These are phyloP conservation scores for Kokia cookei DNA, from an alignment of 441 rosid species.

Conservation along the genomic window DNA sequence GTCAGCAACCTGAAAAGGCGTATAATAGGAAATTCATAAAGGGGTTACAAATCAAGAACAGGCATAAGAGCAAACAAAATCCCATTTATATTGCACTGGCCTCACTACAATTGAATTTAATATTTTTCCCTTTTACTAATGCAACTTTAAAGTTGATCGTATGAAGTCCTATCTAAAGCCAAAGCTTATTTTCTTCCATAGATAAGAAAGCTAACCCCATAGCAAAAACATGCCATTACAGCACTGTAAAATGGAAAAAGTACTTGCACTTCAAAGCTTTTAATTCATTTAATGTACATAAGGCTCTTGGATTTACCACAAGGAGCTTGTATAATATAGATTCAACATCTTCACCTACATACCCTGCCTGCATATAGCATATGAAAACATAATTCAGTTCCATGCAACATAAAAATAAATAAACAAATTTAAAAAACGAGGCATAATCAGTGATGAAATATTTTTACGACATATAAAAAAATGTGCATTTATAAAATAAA, in stretches of 20 bases:
- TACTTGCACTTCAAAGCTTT: neutral
- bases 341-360: conserved; percentile 98
- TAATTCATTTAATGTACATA: neutral
- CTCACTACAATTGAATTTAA: neutral
- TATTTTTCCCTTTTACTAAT: neutral
- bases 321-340: conserved; percentile 95
- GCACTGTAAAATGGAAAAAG: neutral
- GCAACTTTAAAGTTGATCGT: neutral
- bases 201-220: neutral
- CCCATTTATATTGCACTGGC: neutral
- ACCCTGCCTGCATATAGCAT: conserved; percentile 79
- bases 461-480: neutral
- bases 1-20: conserved; percentile 67
- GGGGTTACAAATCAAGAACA: neutral
- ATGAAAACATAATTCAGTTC: neutral
- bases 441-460: conserved; percentile 9
- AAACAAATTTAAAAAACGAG: neutral
- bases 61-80: neutral
- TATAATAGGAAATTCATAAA: neutral
- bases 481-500: neutral
- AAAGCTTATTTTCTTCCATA: neutral
- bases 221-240: neutral
- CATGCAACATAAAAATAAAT: neutral
- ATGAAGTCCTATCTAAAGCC: neutral
- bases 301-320: conserved; percentile 34